These are phyloP conservation scores for Rhazya stricta DNA, from an alignment of 257 asterid genomes.

Conservation along the genomic window DNA sequence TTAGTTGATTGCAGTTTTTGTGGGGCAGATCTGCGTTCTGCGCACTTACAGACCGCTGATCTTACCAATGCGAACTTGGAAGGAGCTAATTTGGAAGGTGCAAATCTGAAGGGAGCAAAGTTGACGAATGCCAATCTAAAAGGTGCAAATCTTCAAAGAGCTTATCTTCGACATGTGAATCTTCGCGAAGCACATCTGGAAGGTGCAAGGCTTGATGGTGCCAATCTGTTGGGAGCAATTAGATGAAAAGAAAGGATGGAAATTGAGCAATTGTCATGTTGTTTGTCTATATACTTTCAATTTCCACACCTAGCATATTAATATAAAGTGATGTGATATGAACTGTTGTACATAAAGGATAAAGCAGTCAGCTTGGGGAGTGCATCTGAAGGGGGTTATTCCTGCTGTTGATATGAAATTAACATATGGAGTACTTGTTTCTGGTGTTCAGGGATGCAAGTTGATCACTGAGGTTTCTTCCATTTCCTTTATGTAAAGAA, in stretches of 20 bases:
- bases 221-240: constrained; percentile 75
- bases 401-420: too few species aligned
- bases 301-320: not conserved
- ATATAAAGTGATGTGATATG: not conserved
- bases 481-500: too few species aligned
- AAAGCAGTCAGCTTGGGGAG: not conserved
- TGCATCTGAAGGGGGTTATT: not conserved
- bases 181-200: constrained; percentile 79
- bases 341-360: constrained; percentile 2
- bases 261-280: not conserved
- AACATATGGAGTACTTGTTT: too few species aligned
- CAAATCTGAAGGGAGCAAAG: constrained; percentile 96
- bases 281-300: not conserved
- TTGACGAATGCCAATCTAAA: constrained; percentile 74
- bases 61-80: constrained; percentile 97
- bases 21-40: constrained; percentile 89
- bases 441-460: too few species aligned
- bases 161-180: constrained; percentile 80
- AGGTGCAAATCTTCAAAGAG: constrained; percentile 96
- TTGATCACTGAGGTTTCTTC: too few species aligned
- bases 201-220: constrained; percentile 87
- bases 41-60: constrained; percentile 95
- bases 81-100: constrained; percentile 97
- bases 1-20: constrained; percentile 84
- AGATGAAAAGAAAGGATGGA: constrained; percentile 33